Conservation (phyloP, 2,329 filamentous ascomycete genomes). For the Cladobotryum protrusum region DNA sequence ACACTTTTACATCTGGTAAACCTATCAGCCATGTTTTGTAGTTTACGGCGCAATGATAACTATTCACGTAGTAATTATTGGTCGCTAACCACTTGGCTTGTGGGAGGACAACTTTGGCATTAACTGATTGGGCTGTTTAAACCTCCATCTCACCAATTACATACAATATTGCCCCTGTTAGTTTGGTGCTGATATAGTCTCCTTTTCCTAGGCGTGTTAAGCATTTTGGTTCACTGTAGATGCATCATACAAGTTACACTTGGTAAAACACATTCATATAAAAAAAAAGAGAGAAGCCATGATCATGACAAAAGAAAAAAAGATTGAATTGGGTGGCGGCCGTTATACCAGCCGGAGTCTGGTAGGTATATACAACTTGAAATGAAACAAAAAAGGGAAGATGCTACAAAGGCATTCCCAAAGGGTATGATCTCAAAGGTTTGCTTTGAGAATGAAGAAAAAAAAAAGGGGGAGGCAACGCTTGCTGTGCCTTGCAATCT, state of each 20-base stretch:
- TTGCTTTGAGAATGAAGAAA: not conserved
- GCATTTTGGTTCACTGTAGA: too few relatives aligned
- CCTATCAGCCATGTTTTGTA: constrained; percentile 28
- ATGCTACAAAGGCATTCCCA: not conserved
- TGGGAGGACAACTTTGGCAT: constrained; percentile 20
- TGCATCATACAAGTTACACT: too few relatives aligned
- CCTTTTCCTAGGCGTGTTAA: too few relatives aligned
- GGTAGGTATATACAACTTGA: too few relatives aligned
- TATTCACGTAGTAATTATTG: too few relatives aligned
- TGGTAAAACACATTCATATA: too few relatives aligned
- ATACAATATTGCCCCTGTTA: not conserved
- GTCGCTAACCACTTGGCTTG: constrained; percentile 1
- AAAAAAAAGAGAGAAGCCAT: too few relatives aligned
- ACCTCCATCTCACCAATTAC: too few relatives aligned
- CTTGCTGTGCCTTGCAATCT: constrained; percentile 8
- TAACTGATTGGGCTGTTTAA: constrained; percentile 2
- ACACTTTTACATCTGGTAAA: constrained; percentile 38
- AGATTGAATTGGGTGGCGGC: too few relatives aligned
- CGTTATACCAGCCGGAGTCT: too few relatives aligned
- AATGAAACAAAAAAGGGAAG: not conserved
- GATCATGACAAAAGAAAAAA: too few relatives aligned
- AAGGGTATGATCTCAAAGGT: not conserved
- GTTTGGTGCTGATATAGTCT: too few relatives aligned
- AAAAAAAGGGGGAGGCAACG: not conserved
- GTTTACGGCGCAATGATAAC: constrained; percentile 16